These are phyloP conservation scores for Saitoella complicata DNA, from an alignment of 805 yeast genomes.

Conservation along the genomic window DNA sequence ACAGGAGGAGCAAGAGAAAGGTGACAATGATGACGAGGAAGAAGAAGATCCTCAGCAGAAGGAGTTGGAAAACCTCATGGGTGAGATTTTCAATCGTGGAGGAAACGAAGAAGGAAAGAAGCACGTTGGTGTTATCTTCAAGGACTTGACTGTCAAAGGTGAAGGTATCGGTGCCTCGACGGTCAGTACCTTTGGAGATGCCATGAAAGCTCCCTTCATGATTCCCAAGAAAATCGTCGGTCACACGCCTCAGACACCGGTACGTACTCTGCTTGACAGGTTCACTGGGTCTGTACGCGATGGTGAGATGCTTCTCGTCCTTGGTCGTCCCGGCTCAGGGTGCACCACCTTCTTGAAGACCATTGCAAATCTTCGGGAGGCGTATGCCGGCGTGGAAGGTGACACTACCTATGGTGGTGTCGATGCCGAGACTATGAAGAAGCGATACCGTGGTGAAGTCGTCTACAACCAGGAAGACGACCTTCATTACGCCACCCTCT, in stretches of 20 bases:
- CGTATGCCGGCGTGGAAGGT: constrained; percentile 39
- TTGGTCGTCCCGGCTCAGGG: constrained; percentile 70
- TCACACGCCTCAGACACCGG: background rate
- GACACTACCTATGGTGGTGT: constrained; percentile 47
- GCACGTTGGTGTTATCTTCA: constrained; percentile 23
- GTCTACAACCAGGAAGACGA: constrained; percentile 35
- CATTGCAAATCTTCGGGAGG: constrained; percentile 49
- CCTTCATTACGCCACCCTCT: constrained; percentile 59
- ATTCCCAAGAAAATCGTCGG: constrained; percentile 12
- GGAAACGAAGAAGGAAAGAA: too few species aligned
- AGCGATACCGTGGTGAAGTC: constrained; percentile 35
- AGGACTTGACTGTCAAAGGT: constrained; percentile 28
- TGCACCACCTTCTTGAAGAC: constrained; percentile 50
- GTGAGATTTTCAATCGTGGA: too few species aligned
- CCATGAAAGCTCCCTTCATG: constrained; percentile 18
- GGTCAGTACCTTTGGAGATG: constrained; percentile 29
- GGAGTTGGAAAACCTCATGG: too few species aligned
- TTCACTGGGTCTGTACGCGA: constrained; percentile 40
- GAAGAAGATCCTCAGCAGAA: too few species aligned
- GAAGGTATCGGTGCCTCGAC: constrained; percentile 32
- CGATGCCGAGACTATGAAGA: constrained; percentile 41
- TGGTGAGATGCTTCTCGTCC: constrained; percentile 53
- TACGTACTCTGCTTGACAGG: constrained; percentile 17
- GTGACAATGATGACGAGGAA: too few species aligned
- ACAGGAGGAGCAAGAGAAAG: too few species aligned